Evolutionary conservation across 73 alveolate genomes (phyloP), one percentile per base, ranked within the genome.

Genomic region (Paramecium tetraurelia): DNA sequence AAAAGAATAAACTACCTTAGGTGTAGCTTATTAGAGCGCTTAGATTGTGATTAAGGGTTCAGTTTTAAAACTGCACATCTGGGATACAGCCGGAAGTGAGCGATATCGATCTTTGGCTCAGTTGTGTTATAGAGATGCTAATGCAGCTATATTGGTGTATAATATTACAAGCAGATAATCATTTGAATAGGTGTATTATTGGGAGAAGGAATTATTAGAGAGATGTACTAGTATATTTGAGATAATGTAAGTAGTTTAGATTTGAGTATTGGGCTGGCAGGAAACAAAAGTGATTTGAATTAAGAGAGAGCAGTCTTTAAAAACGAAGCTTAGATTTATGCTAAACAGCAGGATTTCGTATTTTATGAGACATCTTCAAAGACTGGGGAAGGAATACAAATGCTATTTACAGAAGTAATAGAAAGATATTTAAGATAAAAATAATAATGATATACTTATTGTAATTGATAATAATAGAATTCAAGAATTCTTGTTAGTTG

Each of bases 61-160:
- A 63, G 20, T 63, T 4, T 31, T 27, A 12, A 10, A 33, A 31
- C 6, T 63, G 31, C 84, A 63, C 7, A 63, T 63, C 24, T 63
- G 84, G 84, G 84, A 63, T 63, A 63, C 84, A 63, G 84, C 84
- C 3, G 84, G 84, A 12, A 48, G 50, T 10, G 84, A 63, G n/a
- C 21, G 84, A 0, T 63, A 63, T 63, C 9, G 84, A 24, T 63
- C 84, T 27, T 63, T 63, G 48, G 84, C 84, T 8, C 3, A 63
- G 7, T 63, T 63, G 31, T 63, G 84, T 63, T 63, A 63, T 33
- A 63, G 84, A 63, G 84, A 63, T 63, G 84, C 84, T 1, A 63
- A 33, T 63, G 46, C 27, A 63, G 84, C 84, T 9, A 63, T 63
- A 4, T 31, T 63, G 5, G 84, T 63, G 0, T 63, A 31, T 33